Conservation (phyloP, 2,329 filamentous ascomycete species). For the Meredithiella fracta region DNA sequence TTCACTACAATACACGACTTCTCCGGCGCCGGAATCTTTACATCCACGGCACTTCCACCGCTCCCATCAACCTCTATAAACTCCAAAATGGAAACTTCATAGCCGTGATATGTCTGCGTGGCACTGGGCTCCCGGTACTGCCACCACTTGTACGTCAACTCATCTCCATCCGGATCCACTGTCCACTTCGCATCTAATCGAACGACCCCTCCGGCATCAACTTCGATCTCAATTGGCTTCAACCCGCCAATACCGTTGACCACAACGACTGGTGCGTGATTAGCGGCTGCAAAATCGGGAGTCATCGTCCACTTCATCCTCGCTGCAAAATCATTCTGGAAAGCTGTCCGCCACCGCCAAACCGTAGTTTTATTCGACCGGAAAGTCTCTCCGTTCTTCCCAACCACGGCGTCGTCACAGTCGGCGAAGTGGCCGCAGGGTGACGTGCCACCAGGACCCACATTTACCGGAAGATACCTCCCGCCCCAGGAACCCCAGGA, state of each 20-base stretch:
- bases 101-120: constrained; percentile 19
- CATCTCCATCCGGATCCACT: constrained; percentile 30
- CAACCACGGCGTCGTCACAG: constrained; percentile 19
- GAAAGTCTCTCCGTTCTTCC: constrained; percentile 18
- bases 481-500: constrained; percentile 34
- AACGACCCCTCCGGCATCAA: constrained; percentile 24
- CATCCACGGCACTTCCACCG: constrained; percentile 23
- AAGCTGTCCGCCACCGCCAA: constrained; percentile 27
- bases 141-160: constrained; percentile 32
- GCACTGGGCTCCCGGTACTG: constrained; percentile 27
- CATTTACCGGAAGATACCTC: constrained; percentile 21
- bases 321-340: constrained; percentile 27
- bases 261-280: constrained; percentile 30
- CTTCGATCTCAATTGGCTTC: constrained; percentile 24
- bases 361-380: constrained; percentile 21
- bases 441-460: neutral
- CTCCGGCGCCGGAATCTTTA: constrained; percentile 25
- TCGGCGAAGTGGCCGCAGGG: constrained; percentile 20
- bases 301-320: constrained; percentile 25
- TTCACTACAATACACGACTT: constrained; percentile 24
- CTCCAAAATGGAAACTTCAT: constrained; percentile 19
- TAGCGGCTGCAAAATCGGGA: constrained; percentile 21
- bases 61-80: constrained; percentile 24
- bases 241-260: constrained; percentile 26
- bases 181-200: constrained; percentile 29